These are phyloP conservation scores for Eurotiales sp. DNA, from an alignment of 2,329 filamentous ascomycete species.

Conservation along the genomic window DNA sequence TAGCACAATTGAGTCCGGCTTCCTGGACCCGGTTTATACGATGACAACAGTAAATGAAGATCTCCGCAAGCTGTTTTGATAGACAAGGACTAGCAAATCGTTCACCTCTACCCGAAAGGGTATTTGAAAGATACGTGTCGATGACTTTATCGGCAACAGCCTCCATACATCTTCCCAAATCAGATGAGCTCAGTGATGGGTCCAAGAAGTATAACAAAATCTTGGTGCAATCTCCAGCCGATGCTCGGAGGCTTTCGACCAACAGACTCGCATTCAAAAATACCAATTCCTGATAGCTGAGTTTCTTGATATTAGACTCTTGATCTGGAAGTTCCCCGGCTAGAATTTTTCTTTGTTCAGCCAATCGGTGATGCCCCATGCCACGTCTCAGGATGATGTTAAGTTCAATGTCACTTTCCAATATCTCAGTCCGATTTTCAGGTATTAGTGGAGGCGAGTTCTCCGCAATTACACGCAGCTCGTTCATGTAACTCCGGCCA, in stretches of 20 bases:
- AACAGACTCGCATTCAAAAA: constrained; percentile 89
- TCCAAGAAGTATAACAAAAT: constrained; percentile 92
- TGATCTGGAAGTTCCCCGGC: constrained; percentile 69
- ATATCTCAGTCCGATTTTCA: constrained; percentile 80
- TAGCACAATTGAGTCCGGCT: constrained; percentile 76
- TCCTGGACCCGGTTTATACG: constrained; percentile 88
- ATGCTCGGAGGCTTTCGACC: constrained; percentile 82
- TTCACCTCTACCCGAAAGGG: constrained; percentile 65
- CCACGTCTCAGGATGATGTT: constrained; percentile 89
- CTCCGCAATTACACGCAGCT: constrained; percentile 78
- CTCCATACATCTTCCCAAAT: constrained; percentile 61
- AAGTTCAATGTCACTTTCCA: constrained; percentile 94
- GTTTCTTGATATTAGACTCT: constrained; percentile 70
- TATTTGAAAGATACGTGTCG: constrained; percentile 73
- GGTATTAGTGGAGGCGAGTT: constrained; percentile 84
- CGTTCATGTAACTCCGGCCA: constrained; percentile 67
- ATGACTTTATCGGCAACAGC: constrained; percentile 66
- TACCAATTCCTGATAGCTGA: constrained; percentile 87
- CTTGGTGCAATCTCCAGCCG: constrained; percentile 84
- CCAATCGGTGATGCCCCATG: constrained; percentile 66
- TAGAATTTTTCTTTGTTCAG: constrained; percentile 76
- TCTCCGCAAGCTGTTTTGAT: constrained; percentile 78
- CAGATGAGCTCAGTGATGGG: constrained; percentile 66
- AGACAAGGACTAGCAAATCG: constrained; percentile 87
- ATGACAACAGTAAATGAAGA: constrained; percentile 89